Percentiles rank a stretch among this genome's conserved stretches.
Conservation (phyloP, 805 yeast species). For the Nematodospora valgi region DNA sequence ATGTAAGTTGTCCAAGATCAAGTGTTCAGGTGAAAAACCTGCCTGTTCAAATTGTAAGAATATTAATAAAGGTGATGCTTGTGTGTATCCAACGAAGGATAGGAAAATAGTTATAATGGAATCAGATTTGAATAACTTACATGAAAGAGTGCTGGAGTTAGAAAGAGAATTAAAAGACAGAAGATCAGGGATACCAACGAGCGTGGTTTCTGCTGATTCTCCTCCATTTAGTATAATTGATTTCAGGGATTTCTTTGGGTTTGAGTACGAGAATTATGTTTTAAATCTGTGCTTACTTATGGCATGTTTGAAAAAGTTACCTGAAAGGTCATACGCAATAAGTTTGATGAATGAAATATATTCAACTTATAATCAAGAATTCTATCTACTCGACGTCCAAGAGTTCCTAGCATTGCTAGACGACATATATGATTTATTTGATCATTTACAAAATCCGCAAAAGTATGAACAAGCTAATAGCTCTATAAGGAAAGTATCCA, state of each 20-base stretch:
- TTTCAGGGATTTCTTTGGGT: slow-evolving; percentile 2
- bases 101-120: slow-evolving; percentile 43
- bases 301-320: slow-evolving; percentile 19
- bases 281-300: slow-evolving; percentile 21
- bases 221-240: slow-evolving; percentile 1
- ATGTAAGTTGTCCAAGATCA: slow-evolving; percentile 37
- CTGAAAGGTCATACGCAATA: slow-evolving; percentile 21
- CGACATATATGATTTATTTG: slow-evolving; percentile 14
- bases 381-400: slow-evolving; percentile 28
- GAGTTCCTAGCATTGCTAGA: slow-evolving; percentile 14
- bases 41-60: slow-evolving; percentile 38
- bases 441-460: neutral
- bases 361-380: slow-evolving; percentile 31
- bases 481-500: neutral
- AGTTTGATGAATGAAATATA: slow-evolving; percentile 23
- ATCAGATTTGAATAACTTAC: slow-evolving; percentile 33
- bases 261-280: slow-evolving; percentile 16
- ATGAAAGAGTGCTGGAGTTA: slow-evolving; percentile 27
- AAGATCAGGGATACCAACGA: neutral
- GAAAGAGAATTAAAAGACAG: slow-evolving; percentile 15
- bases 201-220: neutral
- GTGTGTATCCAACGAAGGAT: slow-evolving; percentile 36
- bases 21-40: slow-evolving; percentile 41
- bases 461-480: neutral
- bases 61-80: slow-evolving; percentile 26